Base-by-base conservation (phyloP, 2,329 filamentous ascomycete genomes). In the Aulographum hederae region DNA sequence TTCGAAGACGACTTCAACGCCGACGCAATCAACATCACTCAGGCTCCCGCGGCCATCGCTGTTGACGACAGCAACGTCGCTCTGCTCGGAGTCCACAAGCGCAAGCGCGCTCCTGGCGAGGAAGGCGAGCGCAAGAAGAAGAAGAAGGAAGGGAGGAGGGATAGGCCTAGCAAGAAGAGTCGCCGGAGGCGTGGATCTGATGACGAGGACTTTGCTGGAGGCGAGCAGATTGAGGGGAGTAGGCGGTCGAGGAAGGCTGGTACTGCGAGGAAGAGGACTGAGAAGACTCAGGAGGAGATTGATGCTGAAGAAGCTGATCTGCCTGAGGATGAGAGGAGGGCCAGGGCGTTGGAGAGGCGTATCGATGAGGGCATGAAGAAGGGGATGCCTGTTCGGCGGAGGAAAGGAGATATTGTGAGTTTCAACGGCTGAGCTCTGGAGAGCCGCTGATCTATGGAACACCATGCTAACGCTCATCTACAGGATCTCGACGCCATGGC, bases 351-450 rank as follows among this genome's bases (percentile, higher is more conserved):
- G 32, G 81, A 93, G 46, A 69, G 75, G 41, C 78, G 80, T 34
- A 81, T 95, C 58, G 81, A 93, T 51, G 79, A 79, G 34, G 84
- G 85, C 1, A 63, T 92, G 43, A 91, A 91, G 60, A 80, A n/a
- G n/a, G n/a, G 79, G 43, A 73, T 78, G 34, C 81, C 80, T 44
- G 67, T 74, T 39, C 66, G 69, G 16, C 15, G 23, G 39, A 86
- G 81, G 63, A 81, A 81, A 62, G 79, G 85, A 48, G 85, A 89
- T 43, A 84, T 92, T 52, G 79, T 85, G 63, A 33, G 74, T 18
- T 18, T 26, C 13, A 19, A 25, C 21, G 10, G 13, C 10, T 13
- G 21, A 25, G 13, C 13, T 25, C 13, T 10, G 13, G 21, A 13
- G 10, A 13, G 10, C 2, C 30, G 15, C 14, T 26, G 18, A 30